These are phyloP conservation scores for Aspergillus latus DNA, from an alignment of 2,329 filamentous ascomycete species.

Conservation along the genomic window DNA sequence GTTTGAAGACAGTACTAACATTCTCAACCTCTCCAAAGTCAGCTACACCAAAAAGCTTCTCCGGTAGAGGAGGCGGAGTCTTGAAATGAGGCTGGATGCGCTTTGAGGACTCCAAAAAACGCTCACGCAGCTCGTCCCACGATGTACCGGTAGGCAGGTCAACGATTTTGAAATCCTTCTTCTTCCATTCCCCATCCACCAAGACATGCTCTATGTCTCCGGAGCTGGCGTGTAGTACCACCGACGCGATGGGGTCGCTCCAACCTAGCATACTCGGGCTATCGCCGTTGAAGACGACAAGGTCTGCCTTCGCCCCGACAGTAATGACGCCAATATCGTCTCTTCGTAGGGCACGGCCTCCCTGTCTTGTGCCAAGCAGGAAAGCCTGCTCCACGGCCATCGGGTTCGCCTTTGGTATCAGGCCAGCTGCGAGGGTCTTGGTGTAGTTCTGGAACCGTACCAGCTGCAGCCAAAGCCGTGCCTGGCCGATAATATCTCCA, in stretches of 20 bases:
- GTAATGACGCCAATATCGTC: slow-evolving; percentile 4
- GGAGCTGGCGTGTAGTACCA: slow-evolving; percentile 50
- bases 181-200: slow-evolving; percentile 8
- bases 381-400: slow-evolving; percentile 11
- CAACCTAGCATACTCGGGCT: slow-evolving; percentile 54
- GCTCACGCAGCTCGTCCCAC: neutral
- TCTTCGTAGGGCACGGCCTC: slow-evolving; percentile 4
- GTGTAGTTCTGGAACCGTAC: neutral
- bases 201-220: slow-evolving; percentile 6
- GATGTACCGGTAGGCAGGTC: neutral
- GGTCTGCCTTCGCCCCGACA: slow-evolving; percentile 44
- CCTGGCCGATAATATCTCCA: slow-evolving; percentile 53
- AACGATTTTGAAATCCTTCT: slow-evolving; percentile 5
- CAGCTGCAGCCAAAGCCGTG: slow-evolving; percentile 48
- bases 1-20: neutral
- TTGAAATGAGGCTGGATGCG: slow-evolving; percentile 3
- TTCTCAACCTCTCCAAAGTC: slow-evolving; percentile 4
- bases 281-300: slow-evolving; percentile 54
- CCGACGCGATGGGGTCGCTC: slow-evolving; percentile 56
- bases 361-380: slow-evolving; percentile 4
- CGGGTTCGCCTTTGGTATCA: slow-evolving; percentile 4
- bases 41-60: neutral
- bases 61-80: neutral
- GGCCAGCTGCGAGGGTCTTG: neutral
- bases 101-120: slow-evolving; percentile 1